phyloP scores from a whole-genome alignment of 108 stramenopile genomes.

The Skeletonema menzelii region DNA sequence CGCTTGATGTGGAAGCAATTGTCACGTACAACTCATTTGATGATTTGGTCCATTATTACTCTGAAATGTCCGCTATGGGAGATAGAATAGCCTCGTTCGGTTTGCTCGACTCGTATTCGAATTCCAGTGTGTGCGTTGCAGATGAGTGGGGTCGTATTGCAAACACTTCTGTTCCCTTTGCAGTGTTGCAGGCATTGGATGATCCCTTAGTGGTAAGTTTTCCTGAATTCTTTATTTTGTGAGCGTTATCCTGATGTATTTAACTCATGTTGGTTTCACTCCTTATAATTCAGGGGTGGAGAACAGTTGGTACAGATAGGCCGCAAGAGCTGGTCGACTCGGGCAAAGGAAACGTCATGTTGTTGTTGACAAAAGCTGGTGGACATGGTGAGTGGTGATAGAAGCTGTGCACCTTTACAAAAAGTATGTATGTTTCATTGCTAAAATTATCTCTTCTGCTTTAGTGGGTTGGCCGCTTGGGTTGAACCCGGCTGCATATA shows the following conservation, averaged over 20 bases:
- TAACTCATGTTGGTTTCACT: too few relatives aligned
- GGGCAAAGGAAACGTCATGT: constrained; percentile 67
- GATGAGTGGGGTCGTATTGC: constrained; percentile 60
- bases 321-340: constrained; percentile 57
- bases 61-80: constrained; percentile 80
- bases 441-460: not conserved
- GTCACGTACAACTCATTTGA: constrained; percentile 81
- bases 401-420: not conserved
- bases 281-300: constrained; percentile 45
- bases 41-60: constrained; percentile 73
- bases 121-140: not conserved
- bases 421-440: not conserved
- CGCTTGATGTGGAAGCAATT: constrained; percentile 69
- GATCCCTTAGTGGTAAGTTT: constrained; percentile 58
- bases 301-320: constrained; percentile 61
- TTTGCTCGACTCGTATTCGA: constrained; percentile 1
- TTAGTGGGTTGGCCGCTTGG: constrained; percentile 77
- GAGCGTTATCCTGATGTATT: too few relatives aligned
- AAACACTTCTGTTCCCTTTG: constrained; percentile 64
- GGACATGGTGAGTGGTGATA: constrained; percentile 64
- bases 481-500: constrained; percentile 38
- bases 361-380: constrained; percentile 76
- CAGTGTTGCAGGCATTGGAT: constrained; percentile 76
- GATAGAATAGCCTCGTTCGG: constrained; percentile 54
- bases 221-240: too few relatives aligned